Base-by-base conservation (phyloP, 257 asterid species). In the Gynochthodes officinalis region DNA sequence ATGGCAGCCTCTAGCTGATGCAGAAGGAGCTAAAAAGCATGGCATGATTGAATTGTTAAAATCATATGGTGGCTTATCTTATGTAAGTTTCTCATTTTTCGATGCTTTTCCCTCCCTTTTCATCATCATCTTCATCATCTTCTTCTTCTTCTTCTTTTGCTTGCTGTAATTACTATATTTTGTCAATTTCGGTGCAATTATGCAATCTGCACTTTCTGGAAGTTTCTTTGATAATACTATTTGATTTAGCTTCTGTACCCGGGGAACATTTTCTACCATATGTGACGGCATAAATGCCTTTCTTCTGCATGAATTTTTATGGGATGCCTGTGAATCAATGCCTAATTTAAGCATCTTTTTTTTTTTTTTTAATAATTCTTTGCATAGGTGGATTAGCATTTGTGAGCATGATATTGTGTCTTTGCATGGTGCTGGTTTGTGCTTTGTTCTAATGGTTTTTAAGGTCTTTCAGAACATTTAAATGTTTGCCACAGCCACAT, bases 1-100 rank as follows among this genome's bases (percentile, higher is more conserved):
- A 68, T 78, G 73, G 84, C 88, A 95, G 98, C 98, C 99, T 78
- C 80, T 95, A 83, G 98, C 99, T 72, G 99, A 95, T 81, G 96
- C 99, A 11, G 96, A 95, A 83, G 99, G 99, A 68, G 93, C 99
- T 59, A 86, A 83, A 77, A 85, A 84, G 85, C 39, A 76, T 37
- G 65, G 70, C 82, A 87, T 92, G 92, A 83, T 90, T 60, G 98
- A 86, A 76, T 79, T 90, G 44, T 77, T 95, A 19, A 92, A 83
- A 84, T 80, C 95, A 2, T 80, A 85, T 69, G 98, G 99, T 16
- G 99, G 99, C 28, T 83, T 85, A 66, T 89, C 99, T 71, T 92
- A 77, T 83, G 99, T 92, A 86, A 83, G 99, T 86, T 70, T 73
- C 35, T 5, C 62, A 57, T 58, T 50, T 77, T 40, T 73, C 64